Evolutionary conservation across 1,139 yeast species (phyloP).

Genomic region (Saccharomyces pastorianus): DNA sequence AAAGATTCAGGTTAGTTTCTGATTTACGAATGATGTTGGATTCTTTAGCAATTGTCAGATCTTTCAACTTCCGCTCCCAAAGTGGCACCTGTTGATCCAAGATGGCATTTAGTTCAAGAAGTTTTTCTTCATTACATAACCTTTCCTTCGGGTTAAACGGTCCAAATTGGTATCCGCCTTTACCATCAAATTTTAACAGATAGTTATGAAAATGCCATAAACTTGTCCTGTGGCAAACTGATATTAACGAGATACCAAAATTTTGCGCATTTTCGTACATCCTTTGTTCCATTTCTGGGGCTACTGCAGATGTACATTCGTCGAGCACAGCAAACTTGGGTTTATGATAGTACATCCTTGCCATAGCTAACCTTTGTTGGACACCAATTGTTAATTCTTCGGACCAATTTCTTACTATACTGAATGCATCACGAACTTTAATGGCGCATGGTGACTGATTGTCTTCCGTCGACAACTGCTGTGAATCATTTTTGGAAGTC

Average conservation of each 20-base stretch:
- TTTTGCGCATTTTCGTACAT: conserved; percentile 82
- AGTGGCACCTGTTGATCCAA: conserved; percentile 57
- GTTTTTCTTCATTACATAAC: conserved; percentile 62
- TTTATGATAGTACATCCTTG: conserved; percentile 78
- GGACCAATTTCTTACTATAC: conserved; percentile 70
- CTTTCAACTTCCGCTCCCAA: conserved; percentile 55
- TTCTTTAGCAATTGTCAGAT: conserved; percentile 42
- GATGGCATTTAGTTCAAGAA: conserved; percentile 54
- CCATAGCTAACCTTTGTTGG: conserved; percentile 91
- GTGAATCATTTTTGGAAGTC: conserved; percentile 7
- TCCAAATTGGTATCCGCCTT: conserved; percentile 67
- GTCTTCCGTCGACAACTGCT: conserved; percentile 15
- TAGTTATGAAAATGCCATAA: conserved; percentile 87
- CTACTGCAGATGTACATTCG: conserved; percentile 91
- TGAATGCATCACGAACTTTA: conserved; percentile 47
- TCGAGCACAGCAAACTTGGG: conserved; percentile 92
- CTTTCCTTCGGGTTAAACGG: conserved; percentile 61
- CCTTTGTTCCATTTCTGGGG: conserved; percentile 82
- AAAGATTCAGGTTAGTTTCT: conserved; percentile 22
- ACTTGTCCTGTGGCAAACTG: conserved; percentile 89
- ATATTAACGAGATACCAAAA: conserved; percentile 71
- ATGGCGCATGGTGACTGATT: conserved; percentile 5
- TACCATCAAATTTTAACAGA: conserved; percentile 77
- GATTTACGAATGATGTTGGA: conserved; percentile 28
- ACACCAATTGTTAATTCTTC: conserved; percentile 87